These are phyloP conservation scores for Tetratostichococcus sp. DNA, from an alignment of 139 green algal species.

Conservation along the genomic window DNA sequence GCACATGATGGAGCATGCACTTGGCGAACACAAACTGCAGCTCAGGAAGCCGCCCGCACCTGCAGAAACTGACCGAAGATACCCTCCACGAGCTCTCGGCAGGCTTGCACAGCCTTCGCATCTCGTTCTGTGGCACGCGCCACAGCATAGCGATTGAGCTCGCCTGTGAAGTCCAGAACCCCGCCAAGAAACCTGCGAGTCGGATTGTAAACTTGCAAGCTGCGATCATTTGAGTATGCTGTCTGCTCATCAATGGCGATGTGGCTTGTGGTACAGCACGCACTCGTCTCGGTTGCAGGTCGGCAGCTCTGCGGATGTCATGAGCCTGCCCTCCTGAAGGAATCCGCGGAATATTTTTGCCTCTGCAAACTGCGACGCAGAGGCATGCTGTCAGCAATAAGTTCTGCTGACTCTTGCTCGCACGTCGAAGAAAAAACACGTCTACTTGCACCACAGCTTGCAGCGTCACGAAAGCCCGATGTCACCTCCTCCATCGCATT, in stretches of 20 bases:
- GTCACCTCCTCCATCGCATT: conserved; percentile 52
- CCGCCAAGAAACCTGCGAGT: conserved; percentile 52
- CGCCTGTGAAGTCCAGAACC: conserved; percentile 78
- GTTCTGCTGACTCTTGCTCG: too few relatives aligned
- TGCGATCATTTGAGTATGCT: too few relatives aligned
- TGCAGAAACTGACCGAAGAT: conserved; percentile 61
- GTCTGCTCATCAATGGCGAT: too few relatives aligned
- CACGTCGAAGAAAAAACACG: not conserved
- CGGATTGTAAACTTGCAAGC: too few relatives aligned
- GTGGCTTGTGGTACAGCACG: too few relatives aligned
- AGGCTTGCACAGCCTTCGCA: conserved; percentile 45
- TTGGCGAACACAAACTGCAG: too few relatives aligned
- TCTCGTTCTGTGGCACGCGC: conserved; percentile 56
- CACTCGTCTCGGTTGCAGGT: conserved; percentile 71
- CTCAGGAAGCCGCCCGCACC: too few relatives aligned
- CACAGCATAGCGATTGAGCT: conserved; percentile 71
- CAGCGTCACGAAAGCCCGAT: too few relatives aligned
- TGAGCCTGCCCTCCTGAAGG: conserved; percentile 55
- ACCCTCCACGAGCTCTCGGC: conserved; percentile 58
- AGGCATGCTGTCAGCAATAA: too few relatives aligned
- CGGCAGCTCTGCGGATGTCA: conserved; percentile 43
- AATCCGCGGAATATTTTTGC: conserved; percentile 61
- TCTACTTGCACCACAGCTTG: not conserved
- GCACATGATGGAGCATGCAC: too few relatives aligned
- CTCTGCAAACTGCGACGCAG: conserved; percentile 47